Evolutionary conservation across 2,329 filamentous ascomycete species (phyloP).

Genomic region (Stachybotrys elegans): DNA sequence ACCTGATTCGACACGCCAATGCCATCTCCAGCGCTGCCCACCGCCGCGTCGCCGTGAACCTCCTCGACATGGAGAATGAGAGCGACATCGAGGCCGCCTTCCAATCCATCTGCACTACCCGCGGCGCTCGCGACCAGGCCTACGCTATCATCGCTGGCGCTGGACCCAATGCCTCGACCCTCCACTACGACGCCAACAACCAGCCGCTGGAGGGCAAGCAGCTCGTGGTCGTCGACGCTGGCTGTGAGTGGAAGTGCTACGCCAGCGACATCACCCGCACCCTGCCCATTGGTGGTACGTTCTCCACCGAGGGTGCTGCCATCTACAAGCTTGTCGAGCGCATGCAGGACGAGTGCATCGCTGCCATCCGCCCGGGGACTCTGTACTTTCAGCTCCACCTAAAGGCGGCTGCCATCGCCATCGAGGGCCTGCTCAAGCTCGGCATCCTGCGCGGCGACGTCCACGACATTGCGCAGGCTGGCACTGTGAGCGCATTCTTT

Average conservation of each 20-base stretch:
- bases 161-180: constrained; percentile 73
- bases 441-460: constrained; percentile 65
- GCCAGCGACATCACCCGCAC: constrained; percentile 88
- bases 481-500: constrained; percentile 58
- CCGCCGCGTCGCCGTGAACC: constrained; percentile 60
- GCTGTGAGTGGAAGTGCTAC: constrained; percentile 80
- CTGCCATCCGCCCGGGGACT: constrained; percentile 61
- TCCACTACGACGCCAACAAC: constrained; percentile 85
- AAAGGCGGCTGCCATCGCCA: constrained; percentile 66
- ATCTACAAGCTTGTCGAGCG: constrained; percentile 74
- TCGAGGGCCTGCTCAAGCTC: constrained; percentile 63
- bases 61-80: constrained; percentile 66
- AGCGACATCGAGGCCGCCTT: constrained; percentile 79
- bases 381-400: constrained; percentile 69
- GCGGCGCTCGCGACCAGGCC: constrained; percentile 70
- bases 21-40: constrained; percentile 75
- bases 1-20: constrained; percentile 75
- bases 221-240: constrained; percentile 80
- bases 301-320: constrained; percentile 61
- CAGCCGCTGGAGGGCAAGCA: constrained; percentile 64
- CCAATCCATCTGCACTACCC: constrained; percentile 63
- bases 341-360: constrained; percentile 77
- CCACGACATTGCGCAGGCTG: constrained; percentile 47
- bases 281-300: constrained; percentile 68
- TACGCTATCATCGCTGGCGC: constrained; percentile 87